phyloP scores from a whole-genome alignment of 352 stramenopile species.

The Phytophthora crassamura region DNA sequence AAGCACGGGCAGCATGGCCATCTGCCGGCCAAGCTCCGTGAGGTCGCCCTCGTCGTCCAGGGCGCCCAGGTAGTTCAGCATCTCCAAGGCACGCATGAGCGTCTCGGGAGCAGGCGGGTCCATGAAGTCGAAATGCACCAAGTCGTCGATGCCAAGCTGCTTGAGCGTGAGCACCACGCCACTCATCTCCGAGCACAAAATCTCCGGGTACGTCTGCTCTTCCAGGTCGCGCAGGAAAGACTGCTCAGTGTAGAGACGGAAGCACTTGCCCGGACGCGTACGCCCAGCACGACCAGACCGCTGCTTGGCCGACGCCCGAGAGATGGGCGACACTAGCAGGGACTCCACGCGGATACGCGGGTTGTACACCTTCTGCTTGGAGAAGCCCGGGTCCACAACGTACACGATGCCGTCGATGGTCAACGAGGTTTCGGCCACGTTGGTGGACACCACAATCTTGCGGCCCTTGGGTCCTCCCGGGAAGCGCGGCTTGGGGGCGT shows the following conservation, averaged over 20 bases:
- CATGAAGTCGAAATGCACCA: conserved; percentile 99
- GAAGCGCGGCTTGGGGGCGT: conserved; percentile 93
- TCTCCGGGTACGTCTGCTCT: conserved; percentile 99
- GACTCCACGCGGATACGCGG: conserved; percentile 98
- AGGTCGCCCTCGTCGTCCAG: conserved; percentile 98
- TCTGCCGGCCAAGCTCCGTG: conserved; percentile 91
- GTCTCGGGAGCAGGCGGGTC: conserved; percentile 98
- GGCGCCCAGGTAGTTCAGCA: conserved; percentile 98
- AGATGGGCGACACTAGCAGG: conserved; percentile 98
- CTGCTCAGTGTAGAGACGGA: conserved; percentile 98
- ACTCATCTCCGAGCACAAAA: conserved; percentile 96
- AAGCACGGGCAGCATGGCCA: conserved; percentile 97
- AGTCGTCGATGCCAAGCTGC: conserved; percentile 98
- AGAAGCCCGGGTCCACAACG: conserved; percentile 99
- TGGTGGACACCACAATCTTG: conserved; percentile 98
- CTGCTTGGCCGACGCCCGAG: conserved; percentile 94
- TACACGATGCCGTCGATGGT: conserved; percentile 99
- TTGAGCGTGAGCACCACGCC: conserved; percentile 97
- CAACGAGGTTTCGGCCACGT: conserved; percentile 99
- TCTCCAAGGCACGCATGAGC: conserved; percentile 98
- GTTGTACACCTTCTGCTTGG: conserved; percentile 99
- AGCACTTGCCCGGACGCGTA: conserved; percentile 94
- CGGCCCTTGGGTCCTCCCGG: conserved; percentile 87
- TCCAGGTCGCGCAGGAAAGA: conserved; percentile 98
- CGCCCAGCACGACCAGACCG: conserved; percentile 93